Evolutionary conservation across 2,329 filamentous ascomycete species (phyloP).

Genomic region (Fusarium phyllophilum): DNA sequence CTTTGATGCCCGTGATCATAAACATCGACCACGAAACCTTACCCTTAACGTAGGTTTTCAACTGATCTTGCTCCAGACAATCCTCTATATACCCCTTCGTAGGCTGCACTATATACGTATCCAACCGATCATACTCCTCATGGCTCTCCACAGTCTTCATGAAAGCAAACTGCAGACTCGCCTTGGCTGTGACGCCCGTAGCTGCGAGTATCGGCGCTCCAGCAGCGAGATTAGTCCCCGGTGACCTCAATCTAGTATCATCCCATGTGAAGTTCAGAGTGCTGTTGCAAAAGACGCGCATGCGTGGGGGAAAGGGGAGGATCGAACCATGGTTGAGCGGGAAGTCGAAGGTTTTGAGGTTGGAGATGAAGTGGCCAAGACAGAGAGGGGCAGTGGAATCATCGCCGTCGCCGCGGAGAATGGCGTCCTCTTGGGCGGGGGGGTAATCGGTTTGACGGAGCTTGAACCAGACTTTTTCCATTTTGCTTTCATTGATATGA

Average conservation of each 20-base stretch:
- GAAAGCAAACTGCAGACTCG: background rate
- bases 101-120: background rate
- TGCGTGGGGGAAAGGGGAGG: fast-evolving
- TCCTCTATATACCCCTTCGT: fast-evolving
- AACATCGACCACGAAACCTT: background rate
- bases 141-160: background rate
- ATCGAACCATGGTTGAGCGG: background rate
- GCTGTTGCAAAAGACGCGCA: fast-evolving
- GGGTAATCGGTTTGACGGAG: background rate
- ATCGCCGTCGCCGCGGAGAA: background rate
- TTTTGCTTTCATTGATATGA: background rate
- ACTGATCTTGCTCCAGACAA: background rate
- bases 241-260: fast-evolving
- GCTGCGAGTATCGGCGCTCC: fast-evolving
- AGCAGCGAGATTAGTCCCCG: fast-evolving
- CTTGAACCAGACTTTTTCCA: constrained; percentile 10
- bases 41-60: background rate
- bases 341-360: background rate
- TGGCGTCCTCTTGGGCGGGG: fast-evolving
- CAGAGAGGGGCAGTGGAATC: background rate
- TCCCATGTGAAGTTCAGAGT: background rate
- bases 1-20: background rate
- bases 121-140: background rate
- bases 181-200: fast-evolving
- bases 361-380: background rate